Conservation (phyloP, 2,329 filamentous ascomycete species). For the Xylariomycetidae sp. region DNA sequence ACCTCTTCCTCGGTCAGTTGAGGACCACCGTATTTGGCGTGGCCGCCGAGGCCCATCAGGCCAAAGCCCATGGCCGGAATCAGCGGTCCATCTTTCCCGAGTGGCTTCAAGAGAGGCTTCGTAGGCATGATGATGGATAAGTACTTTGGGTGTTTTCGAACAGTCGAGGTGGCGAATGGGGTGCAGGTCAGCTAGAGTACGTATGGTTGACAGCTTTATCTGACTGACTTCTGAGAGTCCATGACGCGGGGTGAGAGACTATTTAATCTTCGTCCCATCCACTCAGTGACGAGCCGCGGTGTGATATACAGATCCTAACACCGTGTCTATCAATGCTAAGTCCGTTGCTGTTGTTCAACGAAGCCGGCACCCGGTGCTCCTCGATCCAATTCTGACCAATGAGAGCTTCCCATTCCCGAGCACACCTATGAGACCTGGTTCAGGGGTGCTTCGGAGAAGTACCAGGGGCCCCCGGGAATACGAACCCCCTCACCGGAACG, state of each 20-base stretch:
- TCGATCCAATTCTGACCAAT: too few relatives aligned
- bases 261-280: background rate
- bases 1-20: constrained; percentile 33
- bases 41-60: constrained; percentile 15
- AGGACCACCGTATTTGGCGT: constrained; percentile 10
- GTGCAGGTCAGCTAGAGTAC: background rate
- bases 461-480: too few relatives aligned
- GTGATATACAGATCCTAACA: background rate
- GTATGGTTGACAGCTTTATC: background rate
- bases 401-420: background rate
- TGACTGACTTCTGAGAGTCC: background rate
- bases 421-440: constrained; percentile 2
- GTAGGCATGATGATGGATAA: background rate
- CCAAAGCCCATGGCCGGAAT: constrained; percentile 18
- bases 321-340: background rate
- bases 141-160: background rate
- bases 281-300: background rate
- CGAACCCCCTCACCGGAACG: too few relatives aligned
- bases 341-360: background rate
- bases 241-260: too few relatives aligned
- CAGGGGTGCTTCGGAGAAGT: too few relatives aligned
- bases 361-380: too few relatives aligned
- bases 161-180: background rate
- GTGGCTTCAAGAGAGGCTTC: background rate
- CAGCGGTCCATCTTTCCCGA: constrained; percentile 17